Conservation (phyloP, 441 rosid genomes). For the Croton laevigatus region DNA sequence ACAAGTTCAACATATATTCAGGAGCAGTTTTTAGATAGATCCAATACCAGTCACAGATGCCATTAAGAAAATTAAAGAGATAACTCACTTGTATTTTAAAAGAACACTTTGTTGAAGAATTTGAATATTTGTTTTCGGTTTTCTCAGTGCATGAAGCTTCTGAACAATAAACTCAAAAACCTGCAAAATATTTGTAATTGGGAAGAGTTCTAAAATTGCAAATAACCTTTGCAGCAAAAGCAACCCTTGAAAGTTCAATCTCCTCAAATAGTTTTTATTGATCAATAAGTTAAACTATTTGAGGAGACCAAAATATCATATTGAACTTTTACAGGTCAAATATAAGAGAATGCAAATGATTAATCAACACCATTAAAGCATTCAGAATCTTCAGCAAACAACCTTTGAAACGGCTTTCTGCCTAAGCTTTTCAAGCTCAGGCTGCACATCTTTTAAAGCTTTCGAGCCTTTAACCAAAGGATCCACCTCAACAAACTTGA, state of each 20-base stretch:
- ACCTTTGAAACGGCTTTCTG: constrained; percentile 99
- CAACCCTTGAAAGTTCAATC: no score
- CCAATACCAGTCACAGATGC: background rate
- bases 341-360: constrained; percentile 3
- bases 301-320: background rate
- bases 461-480: constrained; percentile 74
- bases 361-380: constrained; percentile 19
- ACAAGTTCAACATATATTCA: background rate
- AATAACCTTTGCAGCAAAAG: background rate
- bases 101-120: constrained; percentile 98
- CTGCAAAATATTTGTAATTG: constrained; percentile 29
- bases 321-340: background rate
- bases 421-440: constrained; percentile 96
- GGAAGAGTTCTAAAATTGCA: background rate
- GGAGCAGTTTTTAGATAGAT: background rate
- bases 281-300: background rate
- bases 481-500: constrained; percentile 84
- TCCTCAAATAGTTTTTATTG: background rate
- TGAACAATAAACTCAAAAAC: constrained; percentile 98
- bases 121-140: constrained; percentile 99
- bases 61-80: constrained; percentile 14
- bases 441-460: constrained; percentile 95
- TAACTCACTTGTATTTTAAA: constrained; percentile 87
- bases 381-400: constrained; percentile 23
- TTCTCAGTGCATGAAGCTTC: constrained; percentile 95